A percentile compares a stretch with the other conserved stretches of the same genome.
phyloP scores from a whole-genome alignment of 2,329 filamentous ascomycete species.

The Sclerotinia glacialis region DNA sequence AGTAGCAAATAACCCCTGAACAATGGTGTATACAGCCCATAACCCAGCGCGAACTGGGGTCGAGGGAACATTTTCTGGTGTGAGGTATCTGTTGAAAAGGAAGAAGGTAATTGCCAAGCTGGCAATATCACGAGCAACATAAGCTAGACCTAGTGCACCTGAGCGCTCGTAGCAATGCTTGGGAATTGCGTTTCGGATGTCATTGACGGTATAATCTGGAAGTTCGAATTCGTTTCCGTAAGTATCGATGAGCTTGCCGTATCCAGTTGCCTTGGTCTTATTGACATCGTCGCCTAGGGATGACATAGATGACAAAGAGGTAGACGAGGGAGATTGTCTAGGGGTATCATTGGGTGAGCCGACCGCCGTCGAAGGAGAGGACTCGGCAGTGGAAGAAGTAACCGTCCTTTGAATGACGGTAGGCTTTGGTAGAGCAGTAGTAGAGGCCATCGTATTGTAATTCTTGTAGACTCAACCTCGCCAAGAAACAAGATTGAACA shows the following conservation, averaged over 20 bases:
- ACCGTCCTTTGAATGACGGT: conserved; percentile 33
- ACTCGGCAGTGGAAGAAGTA: conserved; percentile 35
- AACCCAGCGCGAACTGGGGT: conserved; percentile 62
- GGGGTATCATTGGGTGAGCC: conserved; percentile 61
- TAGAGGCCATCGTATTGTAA: conserved; percentile 36
- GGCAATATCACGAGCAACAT: conserved; percentile 78
- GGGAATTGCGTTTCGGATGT: conserved; percentile 94
- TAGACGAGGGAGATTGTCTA: conserved; percentile 69
- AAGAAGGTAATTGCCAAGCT: conserved; percentile 76
- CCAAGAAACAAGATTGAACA: background rate
- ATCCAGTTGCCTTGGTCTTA: conserved; percentile 38
- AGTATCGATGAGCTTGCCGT: conserved; percentile 76
- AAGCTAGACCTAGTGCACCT: conserved; percentile 68
- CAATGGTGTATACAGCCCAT: conserved; percentile 63
- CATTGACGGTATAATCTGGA: conserved; percentile 95
- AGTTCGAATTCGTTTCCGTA: conserved; percentile 94
- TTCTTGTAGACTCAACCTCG: background rate
- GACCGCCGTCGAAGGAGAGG: conserved; percentile 53
- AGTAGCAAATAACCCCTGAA: conserved; percentile 91
- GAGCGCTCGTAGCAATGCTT: conserved; percentile 96
- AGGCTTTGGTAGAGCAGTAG: conserved; percentile 33
- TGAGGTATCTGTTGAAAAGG: conserved; percentile 85
- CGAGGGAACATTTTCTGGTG: conserved; percentile 76
- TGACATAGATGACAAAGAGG: conserved; percentile 88
- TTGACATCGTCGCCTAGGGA: conserved; percentile 52